phyloP scores from a whole-genome alignment of 352 stramenopile genomes.

The Globisporangium splendens region DNA sequence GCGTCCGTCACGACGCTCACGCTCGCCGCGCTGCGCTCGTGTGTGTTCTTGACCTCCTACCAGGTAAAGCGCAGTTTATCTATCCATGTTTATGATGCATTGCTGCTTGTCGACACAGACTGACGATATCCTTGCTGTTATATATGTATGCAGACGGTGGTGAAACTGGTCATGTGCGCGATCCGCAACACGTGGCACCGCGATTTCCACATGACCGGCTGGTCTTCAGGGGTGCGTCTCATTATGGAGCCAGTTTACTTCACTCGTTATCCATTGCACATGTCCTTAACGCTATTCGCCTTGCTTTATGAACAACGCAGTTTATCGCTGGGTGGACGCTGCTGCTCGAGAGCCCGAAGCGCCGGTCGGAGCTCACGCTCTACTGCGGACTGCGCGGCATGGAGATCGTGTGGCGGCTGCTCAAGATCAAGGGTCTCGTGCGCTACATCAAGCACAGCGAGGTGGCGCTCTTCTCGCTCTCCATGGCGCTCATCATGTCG shows the following conservation, averaged over 20 bases:
- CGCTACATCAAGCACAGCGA: conserved; percentile 75
- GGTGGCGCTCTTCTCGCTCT: conserved; percentile 80
- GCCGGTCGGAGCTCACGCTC: conserved; percentile 84
- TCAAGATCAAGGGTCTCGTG: conserved; percentile 63
- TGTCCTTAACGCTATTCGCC: background rate
- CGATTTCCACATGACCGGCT: conserved; percentile 43
- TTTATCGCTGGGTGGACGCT: conserved; percentile 51
- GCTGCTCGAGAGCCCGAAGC: conserved; percentile 80
- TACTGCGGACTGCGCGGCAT: conserved; percentile 74
- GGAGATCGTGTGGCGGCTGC: conserved; percentile 78
- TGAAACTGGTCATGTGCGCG: conserved; percentile 73
- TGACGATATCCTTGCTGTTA: background rate
- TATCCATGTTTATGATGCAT: background rate
- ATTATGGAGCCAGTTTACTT: too few species aligned
- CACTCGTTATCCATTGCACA: background rate
- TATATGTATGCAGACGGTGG: conserved; percentile 33
- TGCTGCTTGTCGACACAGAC: too few species aligned
- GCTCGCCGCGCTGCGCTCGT: conserved; percentile 71
- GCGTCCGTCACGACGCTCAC: conserved; percentile 43
- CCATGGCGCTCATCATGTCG: conserved; percentile 84
- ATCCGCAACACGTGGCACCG: conserved; percentile 71
- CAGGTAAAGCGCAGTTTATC: conserved; percentile 32
- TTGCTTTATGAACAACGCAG: conserved; percentile 24
- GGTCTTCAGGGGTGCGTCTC: conserved; percentile 51
- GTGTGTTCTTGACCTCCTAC: conserved; percentile 79